phyloP scores from a whole-genome alignment of 805 yeast species.

The Danielozyma ontarioensis region DNA sequence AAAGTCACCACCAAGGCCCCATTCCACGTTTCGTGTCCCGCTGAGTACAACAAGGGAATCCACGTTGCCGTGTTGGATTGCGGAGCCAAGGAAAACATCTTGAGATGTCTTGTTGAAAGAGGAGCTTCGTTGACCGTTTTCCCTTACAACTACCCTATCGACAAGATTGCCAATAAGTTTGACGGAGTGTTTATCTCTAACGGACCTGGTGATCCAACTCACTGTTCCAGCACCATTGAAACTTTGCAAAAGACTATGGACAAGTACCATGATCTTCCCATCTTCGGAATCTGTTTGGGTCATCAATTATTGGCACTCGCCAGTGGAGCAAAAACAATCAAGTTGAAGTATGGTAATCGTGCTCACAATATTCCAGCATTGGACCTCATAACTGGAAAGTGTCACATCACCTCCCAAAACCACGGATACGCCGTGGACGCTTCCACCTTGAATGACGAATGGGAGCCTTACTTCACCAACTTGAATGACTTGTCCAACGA shows the following conservation, averaged over 20 bases:
- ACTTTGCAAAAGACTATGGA: slow-evolving; percentile 70
- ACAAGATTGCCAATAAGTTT: slow-evolving; percentile 83
- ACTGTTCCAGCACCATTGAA: slow-evolving; percentile 72
- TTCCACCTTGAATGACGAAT: slow-evolving; percentile 71
- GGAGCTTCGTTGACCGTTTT: slow-evolving; percentile 96
- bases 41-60: slow-evolving; percentile 45
- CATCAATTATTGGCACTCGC: slow-evolving; percentile 96
- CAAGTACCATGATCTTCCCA: slow-evolving; percentile 63
- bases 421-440: slow-evolving; percentile 98
- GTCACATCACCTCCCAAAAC: slow-evolving; percentile 97
- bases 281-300: slow-evolving; percentile 96
- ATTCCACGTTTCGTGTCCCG: slow-evolving; percentile 72
- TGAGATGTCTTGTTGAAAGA: slow-evolving; percentile 88
- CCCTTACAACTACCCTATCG: slow-evolving; percentile 93
- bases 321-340: slow-evolving; percentile 86
- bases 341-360: slow-evolving; percentile 96
- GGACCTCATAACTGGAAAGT: slow-evolving; percentile 83
- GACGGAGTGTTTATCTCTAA: slow-evolving; percentile 94
- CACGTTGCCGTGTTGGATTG: slow-evolving; percentile 95
- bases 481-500: slow-evolving; percentile 95
- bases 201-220: slow-evolving; percentile 98
- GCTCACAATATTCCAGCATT: slow-evolving; percentile 98
- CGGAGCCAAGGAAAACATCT: slow-evolving; percentile 96
- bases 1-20: slow-evolving; percentile 95
- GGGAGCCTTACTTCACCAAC: slow-evolving; percentile 81